phyloP scores from a whole-genome alignment of 345 rosid genomes.

The Noccaea caerulescens region DNA sequence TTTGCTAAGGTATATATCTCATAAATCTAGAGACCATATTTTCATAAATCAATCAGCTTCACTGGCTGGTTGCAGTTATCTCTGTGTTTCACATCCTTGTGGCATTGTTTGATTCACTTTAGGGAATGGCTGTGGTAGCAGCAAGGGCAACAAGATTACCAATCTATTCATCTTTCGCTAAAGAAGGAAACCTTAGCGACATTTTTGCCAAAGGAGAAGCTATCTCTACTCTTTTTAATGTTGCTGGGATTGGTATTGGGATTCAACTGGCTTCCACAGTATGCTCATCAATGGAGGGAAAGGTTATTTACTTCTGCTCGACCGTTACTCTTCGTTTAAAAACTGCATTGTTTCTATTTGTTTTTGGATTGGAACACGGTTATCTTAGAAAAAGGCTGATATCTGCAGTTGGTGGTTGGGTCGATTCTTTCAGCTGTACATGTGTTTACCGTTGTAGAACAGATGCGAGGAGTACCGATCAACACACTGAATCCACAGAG shows the following conservation, averaged over 20 bases:
- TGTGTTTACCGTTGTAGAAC: slow-evolving; percentile 70
- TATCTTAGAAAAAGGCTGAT: slow-evolving; percentile 14
- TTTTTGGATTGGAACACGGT: slow-evolving; percentile 16
- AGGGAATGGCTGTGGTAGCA: slow-evolving; percentile 99
- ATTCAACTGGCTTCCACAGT: slow-evolving; percentile 90
- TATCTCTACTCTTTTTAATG: slow-evolving; percentile 92
- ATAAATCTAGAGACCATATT: not conserved
- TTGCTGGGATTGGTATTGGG: slow-evolving; percentile 75
- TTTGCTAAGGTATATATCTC: slow-evolving; percentile 68
- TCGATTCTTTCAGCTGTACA: slow-evolving; percentile 76
- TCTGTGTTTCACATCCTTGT: slow-evolving; percentile 22
- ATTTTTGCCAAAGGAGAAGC: slow-evolving; percentile 98
- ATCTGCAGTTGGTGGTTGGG: slow-evolving; percentile 77
- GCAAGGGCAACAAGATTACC: slow-evolving; percentile 97
- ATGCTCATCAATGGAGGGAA: slow-evolving; percentile 90
- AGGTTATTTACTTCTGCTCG: slow-evolving; percentile 50
- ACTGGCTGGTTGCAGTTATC: slow-evolving; percentile 14
- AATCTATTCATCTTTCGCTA: slow-evolving; percentile 92
- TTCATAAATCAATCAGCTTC: not conserved
- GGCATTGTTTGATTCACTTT: slow-evolving; percentile 38
- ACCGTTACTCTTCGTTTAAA: slow-evolving; percentile 1
- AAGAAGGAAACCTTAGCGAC: slow-evolving; percentile 98
- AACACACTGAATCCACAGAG: slow-evolving; percentile 94
- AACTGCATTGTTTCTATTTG: not conserved
- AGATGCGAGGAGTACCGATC: slow-evolving; percentile 84